Evolutionary conservation across 208 protist species (phyloP), one percentile per base, ranked within the genome.

Genomic region (Leishmania amazonensis): DNA sequence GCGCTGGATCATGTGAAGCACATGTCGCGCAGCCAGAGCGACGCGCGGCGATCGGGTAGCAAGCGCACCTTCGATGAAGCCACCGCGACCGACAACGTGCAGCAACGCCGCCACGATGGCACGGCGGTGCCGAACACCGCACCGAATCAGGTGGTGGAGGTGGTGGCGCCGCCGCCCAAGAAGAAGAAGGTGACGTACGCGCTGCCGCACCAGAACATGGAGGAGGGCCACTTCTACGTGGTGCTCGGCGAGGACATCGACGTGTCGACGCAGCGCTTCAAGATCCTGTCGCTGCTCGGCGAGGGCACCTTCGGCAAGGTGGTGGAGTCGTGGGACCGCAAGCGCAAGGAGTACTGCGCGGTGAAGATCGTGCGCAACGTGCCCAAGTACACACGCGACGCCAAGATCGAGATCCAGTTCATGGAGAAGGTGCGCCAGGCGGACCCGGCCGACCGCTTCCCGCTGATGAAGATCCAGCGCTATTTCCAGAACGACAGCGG

Each of bases 281-380:
- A 98, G 85, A 97, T 98, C 71, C 91, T 98, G n/a, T 94, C 90
- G 45, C 85, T 96, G 79, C 82, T 97, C 31, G 93, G 95, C 67
- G 92, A 98, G 86, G 95, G 95, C 75, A 98, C 95, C 45, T 97
- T 97, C 81, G 95, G 91, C 74, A 97, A 96, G 85, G 95, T 97
- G 57, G 91, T 98, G 45, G 91, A 97, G 86, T 89, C 93, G 76
- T 97, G 93, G 92, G 94, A 97, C 81, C 89, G 94, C 78, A 95
- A 96, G 83, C 87, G 91, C 57, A 91, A 95, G 84, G 89, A 93
- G 85, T 96, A 96, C 88, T 94, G 91, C 82, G 94, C 94, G 15
- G 92, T 97, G 54, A 97, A 97, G 85, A 95, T 97, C 79, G 91
- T 97, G 75, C 93, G 91, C 65, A 95, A 92, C 81, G 86, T 95